phyloP scores from a whole-genome alignment of 441 rosid genomes.

The Melianthus villosus region DNA sequence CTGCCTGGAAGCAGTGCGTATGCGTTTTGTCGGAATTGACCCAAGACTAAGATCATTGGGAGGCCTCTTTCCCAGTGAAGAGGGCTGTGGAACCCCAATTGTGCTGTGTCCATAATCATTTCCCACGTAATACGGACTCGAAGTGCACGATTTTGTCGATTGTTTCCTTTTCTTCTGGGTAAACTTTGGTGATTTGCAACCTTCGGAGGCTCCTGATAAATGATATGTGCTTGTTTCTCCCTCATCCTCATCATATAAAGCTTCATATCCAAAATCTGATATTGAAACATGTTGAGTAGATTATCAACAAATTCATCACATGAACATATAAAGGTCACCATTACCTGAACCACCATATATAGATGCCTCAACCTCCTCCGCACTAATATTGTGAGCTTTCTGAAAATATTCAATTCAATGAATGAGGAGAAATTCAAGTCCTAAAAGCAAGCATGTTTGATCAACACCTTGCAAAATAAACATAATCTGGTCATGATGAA shows the following conservation, averaged over 20 bases:
- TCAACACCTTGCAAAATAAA: neutral
- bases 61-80: constrained; percentile 50
- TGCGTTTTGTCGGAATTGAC: constrained; percentile 74
- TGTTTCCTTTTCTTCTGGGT: constrained; percentile 54
- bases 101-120: constrained; percentile 38
- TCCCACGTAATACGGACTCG: constrained; percentile 52
- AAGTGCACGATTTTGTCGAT: constrained; percentile 29
- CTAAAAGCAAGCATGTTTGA: constrained; percentile 1
- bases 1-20: constrained; percentile 87
- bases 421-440: neutral
- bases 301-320: constrained; percentile 10
- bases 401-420: constrained; percentile 12
- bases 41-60: constrained; percentile 40
- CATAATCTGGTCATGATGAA: neutral
- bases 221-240: constrained; percentile 67
- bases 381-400: constrained; percentile 64
- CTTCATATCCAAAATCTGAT: constrained; percentile 48
- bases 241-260: constrained; percentile 68
- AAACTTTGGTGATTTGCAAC: constrained; percentile 33
- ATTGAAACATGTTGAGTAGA: constrained; percentile 17
- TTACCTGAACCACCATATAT: constrained; percentile 67
- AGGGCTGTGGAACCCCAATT: constrained; percentile 34
- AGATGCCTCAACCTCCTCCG: constrained; percentile 81
- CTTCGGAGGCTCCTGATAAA: constrained; percentile 51
- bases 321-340: constrained; percentile 5